A percentile compares a stretch with the other conserved stretches of the same genome.
phyloP scores from a whole-genome alignment of 257 asterid genomes.

The Nicotiana sylvestris region DNA sequence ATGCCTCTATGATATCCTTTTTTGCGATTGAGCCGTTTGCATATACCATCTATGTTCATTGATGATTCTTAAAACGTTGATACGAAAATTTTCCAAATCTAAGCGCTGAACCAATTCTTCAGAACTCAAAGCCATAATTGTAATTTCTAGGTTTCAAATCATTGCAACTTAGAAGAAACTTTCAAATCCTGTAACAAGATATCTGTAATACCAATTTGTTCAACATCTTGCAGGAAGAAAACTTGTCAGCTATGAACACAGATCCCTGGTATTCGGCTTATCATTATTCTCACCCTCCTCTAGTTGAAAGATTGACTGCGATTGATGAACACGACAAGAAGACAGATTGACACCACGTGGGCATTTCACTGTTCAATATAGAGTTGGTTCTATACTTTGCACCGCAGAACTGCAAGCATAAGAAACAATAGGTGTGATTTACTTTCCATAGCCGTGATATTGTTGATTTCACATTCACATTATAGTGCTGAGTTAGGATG shows the following conservation, averaged over 20 bases:
- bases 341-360: conserved; percentile 36
- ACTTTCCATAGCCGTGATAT: neutral
- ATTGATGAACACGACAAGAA: conserved; percentile 63
- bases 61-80: neutral
- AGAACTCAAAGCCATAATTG: neutral
- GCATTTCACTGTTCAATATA: neutral
- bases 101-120: neutral
- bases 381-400: neutral
- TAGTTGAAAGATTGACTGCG: conserved; percentile 86
- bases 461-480: neutral
- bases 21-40: neutral
- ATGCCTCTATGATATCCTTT: neutral
- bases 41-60: neutral
- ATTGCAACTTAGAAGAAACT: neutral
- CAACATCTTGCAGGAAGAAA: conserved; percentile 63
- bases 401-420: neutral
- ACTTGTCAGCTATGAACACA: conserved; percentile 75
- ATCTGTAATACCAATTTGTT: neutral
- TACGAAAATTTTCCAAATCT: neutral
- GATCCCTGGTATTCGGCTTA: conserved; percentile 97
- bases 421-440: neutral
- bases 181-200: neutral
- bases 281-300: conserved; percentile 93
- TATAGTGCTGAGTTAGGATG: neutral
- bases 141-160: neutral